Evolutionary conservation across 2,329 filamentous ascomycete genomes (phyloP), one percentile per base, ranked within the genome.

Genomic region (Ustulina deusta): DNA sequence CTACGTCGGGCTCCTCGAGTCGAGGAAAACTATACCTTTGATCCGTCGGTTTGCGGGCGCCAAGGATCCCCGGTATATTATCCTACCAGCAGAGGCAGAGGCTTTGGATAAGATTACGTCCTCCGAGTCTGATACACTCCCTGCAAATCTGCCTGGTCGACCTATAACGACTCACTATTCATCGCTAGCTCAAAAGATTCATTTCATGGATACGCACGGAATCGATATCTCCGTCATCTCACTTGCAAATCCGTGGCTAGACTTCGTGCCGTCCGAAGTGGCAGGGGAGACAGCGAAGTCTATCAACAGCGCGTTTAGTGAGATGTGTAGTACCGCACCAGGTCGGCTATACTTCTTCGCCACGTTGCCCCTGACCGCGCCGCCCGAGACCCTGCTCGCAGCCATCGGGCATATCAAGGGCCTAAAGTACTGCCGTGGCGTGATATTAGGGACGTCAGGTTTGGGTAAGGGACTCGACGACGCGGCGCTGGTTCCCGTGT

Each of bases 211-310:
- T 78, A 87, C 85, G 17, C 94, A 97, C 81, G 83, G 83, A 61
- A 97, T 97, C 78, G 87, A 91, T 79, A 89, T 91, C 71, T 96
- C 92, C 0, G 92, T 97, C 58, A 89, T 97, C 70, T 96, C 93
- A 0, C 88, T 97, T 25, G 94, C 94, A 15, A 97, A 97, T 76
- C 94, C 94, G 0, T 97, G 94, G 94, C 86, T 97, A 1, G 94
- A 97, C 80, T 97, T 97, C 77, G 81, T 97, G 0, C 77, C 83
- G 10, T 77, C 87, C 0, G 78, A 82, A 3, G 87, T 90, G 71
- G 91, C 92, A 0, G 87, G 86, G 1, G 77, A 80, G 34, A 89
- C 90, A 56, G 93, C 93, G 0, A 76, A 81, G 61, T 83, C 83
- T 0, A 90, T 97, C 78, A 97, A 97, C 78, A 83, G 90, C 72